Percentiles rank a stretch among this genome's conserved stretches.
Conservation (phyloP, 257 asterid genomes). For the Osmanthus fragrans region DNA sequence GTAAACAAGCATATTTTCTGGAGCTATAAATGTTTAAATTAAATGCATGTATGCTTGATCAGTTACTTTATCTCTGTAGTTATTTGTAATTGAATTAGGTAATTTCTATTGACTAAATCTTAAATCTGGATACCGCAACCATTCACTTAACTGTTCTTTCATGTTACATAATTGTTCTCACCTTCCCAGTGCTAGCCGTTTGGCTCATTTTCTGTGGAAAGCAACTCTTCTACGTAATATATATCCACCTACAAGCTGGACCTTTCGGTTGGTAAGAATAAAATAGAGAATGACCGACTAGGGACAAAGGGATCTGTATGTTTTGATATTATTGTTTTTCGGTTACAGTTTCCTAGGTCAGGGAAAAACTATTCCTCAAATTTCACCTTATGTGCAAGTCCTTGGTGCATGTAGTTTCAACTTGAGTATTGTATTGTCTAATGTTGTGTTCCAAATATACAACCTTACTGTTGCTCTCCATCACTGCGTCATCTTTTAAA, state of each 20-base stretch:
- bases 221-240: neutral
- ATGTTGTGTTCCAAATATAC: neutral
- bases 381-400: too few relatives aligned
- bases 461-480: neutral
- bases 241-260: neutral
- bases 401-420: too few relatives aligned
- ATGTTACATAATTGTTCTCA: neutral
- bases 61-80: conserved; percentile 4
- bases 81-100: neutral
- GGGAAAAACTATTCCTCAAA: neutral
- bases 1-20: conserved; percentile 35
- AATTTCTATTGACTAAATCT: neutral
- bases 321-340: neutral
- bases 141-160: neutral
- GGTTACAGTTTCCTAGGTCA: neutral
- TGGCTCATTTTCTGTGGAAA: neutral
- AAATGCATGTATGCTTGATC: neutral
- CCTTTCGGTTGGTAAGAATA: neutral
- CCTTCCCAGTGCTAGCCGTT: neutral
- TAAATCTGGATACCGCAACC: neutral
- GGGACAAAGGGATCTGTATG: neutral
- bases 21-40: neutral
- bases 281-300: neutral
- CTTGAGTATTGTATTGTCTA: too few relatives aligned
- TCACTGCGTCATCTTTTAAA: neutral